Conservation (phyloP, 75 land plant genomes). For the Pseudotsuga menziesii region DNA sequence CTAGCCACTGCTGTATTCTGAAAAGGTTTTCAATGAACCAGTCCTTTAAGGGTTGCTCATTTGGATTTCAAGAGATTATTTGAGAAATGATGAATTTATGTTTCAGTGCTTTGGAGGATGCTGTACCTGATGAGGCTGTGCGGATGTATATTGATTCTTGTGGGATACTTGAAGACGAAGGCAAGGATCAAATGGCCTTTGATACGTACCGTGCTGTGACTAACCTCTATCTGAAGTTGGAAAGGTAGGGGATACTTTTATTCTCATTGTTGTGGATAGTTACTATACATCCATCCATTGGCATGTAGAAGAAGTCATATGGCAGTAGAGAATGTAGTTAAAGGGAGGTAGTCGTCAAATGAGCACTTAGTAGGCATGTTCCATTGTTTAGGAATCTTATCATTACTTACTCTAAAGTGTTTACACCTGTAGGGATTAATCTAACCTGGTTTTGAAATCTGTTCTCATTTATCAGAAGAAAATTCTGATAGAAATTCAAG, state of each 20-base stretch:
- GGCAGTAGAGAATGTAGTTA: background rate
- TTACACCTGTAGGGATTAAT: background rate
- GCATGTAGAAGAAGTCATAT: background rate
- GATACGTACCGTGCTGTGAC: conserved; percentile 86
- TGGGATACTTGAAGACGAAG: conserved; percentile 88
- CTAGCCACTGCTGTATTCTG: background rate
- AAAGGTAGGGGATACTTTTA: conserved; percentile 41
- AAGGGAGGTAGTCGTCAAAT: background rate
- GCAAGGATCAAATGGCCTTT: conserved; percentile 98
- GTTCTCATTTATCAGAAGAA: background rate
- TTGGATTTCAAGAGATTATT: background rate
- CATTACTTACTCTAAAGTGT: background rate
- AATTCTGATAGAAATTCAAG: background rate
- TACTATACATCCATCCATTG: background rate
- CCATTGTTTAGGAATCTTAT: background rate
- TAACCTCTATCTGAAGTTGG: conserved; percentile 73
- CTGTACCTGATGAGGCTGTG: conserved; percentile 71
- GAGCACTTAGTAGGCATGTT: background rate
- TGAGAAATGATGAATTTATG: background rate
- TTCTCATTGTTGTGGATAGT: background rate
- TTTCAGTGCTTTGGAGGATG: conserved; percentile 81
- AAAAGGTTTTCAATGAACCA: background rate
- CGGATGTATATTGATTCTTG: conserved; percentile 78
- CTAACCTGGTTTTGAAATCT: background rate
- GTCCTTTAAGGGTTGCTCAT: background rate